Evolutionary conservation across 164 flowering plant genomes (phyloP), one percentile per base, ranked within the genome.

Genomic region (Stephania cephalantha): DNA sequence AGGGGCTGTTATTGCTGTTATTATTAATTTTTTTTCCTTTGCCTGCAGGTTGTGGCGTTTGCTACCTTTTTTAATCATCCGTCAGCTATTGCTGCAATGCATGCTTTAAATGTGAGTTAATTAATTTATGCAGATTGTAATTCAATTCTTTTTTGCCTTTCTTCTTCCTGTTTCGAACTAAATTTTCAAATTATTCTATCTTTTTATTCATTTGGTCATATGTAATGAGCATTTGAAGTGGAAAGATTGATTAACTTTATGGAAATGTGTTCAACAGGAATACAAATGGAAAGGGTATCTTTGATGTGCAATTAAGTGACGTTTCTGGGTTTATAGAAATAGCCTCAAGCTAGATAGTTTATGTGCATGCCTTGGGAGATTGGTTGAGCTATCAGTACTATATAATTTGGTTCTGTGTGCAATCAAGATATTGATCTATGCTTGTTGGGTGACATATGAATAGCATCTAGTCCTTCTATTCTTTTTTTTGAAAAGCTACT

Each of bases 1-100:
- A 48, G 53, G 9, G 1, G 53, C 9, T 0, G 53, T 12, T 48
- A 4, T 66, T 69, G 7, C 8, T 72, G 6, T 12, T 68, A 8
- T 17, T 61, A 15, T 15, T 72, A 29, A 29, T 55, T 13, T 11
- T 53, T 8, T 20, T 17, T 71, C 66, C 9, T 52, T 72, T 67
- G 10, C 18, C 69, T 79, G 79, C 89, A 91, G 98, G 98, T 90
- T 79, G 98, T 94, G 73, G 98, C 95, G 45, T 94, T 90, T 83
- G 98, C 93, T 7, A 90, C 95, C 18, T 94, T 94, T 80, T 80
- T 82, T 71, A 84, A 90, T 75, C 96, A 92, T 78, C 93, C 85
- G 66, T 76, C 93, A 6, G 97, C 98, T 53, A 77, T 89, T 70
- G 87, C 87, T 29, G 90, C 94, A 29, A 74, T 92, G 75, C 88